phyloP scores from a whole-genome alignment of 129 eudicot species.

The Lactuca saligna region DNA sequence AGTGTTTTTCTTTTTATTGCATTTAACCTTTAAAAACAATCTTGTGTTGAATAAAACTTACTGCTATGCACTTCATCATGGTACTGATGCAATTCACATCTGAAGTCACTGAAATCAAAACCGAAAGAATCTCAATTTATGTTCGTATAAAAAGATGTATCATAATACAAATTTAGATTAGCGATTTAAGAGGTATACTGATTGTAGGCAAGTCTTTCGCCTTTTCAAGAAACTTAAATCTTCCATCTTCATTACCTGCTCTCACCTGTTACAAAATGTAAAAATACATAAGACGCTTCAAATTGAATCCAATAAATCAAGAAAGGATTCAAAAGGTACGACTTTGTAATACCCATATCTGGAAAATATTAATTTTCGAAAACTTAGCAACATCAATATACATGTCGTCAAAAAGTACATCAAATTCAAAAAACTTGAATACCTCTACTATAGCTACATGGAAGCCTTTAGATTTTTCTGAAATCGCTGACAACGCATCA shows the following conservation, averaged over 20 bases:
- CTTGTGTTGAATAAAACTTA: slow-evolving; percentile 29
- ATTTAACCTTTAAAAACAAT: not conserved
- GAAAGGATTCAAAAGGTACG: not conserved
- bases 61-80: slow-evolving; percentile 84
- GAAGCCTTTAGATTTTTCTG: slow-evolving; percentile 46
- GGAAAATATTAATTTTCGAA: no score
- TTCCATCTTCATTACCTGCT: slow-evolving; percentile 43
- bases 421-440: not conserved
- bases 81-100: slow-evolving; percentile 62
- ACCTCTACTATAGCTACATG: slow-evolving; percentile 90
- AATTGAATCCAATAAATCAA: not conserved
- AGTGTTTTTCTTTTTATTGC: no score
- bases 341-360: no score
- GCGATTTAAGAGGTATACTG: slow-evolving; percentile 43
- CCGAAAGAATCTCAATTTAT: slow-evolving; percentile 1
- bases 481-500: slow-evolving; percentile 65
- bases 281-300: not conserved
- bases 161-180: not conserved
- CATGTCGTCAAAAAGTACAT: no score
- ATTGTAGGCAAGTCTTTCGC: slow-evolving; percentile 66
- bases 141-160: not conserved
- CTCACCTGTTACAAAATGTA: slow-evolving; percentile 51
- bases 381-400: not conserved
- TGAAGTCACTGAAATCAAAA: slow-evolving; percentile 59
- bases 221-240: slow-evolving; percentile 56